These are phyloP conservation scores for Suhomyces faveliae DNA, from an alignment of 805 yeast genomes.

Conservation along the genomic window DNA sequence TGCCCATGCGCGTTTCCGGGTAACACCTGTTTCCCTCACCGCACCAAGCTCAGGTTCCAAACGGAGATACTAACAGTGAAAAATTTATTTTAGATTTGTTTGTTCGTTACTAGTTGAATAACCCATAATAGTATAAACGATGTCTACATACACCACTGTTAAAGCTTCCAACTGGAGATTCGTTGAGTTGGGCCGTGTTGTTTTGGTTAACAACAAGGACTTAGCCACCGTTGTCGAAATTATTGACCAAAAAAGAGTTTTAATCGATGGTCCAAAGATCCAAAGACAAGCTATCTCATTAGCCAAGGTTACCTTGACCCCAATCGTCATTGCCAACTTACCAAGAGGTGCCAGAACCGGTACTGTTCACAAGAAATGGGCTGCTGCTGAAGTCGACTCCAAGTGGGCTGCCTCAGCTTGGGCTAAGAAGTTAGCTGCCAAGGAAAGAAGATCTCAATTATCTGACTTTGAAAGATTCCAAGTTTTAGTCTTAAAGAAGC, in stretches of 20 bases:
- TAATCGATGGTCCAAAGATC: conserved; percentile 95
- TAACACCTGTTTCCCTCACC: conserved; percentile 2
- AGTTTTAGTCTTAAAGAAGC: conserved; percentile 95
- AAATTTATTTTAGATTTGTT: conserved; percentile 3
- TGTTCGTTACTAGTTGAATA: conserved; percentile 6
- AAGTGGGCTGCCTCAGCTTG: conserved; percentile 93
- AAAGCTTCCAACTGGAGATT: conserved; percentile 98
- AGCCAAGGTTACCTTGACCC: conserved; percentile 89
- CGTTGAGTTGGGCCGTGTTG: conserved; percentile 99
- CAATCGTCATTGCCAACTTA: conserved; percentile 76
- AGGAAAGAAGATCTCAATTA: conserved; percentile 88
- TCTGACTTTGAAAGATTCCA: conserved; percentile 99
- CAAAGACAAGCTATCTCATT: conserved; percentile 90
- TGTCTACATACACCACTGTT: conserved; percentile 58
- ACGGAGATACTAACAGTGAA: conserved; percentile 5
- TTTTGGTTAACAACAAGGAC: conserved; percentile 80
- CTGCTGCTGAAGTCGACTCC: conserved; percentile 79
- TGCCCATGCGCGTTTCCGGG: conserved; percentile 3
- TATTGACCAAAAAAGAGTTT: conserved; percentile 98
- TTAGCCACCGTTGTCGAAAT: conserved; percentile 97
- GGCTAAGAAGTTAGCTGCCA: conserved; percentile 98
- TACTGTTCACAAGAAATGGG: conserved; percentile 88
- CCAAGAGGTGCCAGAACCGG: conserved; percentile 95
- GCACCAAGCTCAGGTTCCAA: neutral
- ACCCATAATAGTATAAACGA: conserved; percentile 12